phyloP scores from a whole-genome alignment of 2,329 filamentous ascomycete genomes.

The Penicillium expansum region DNA sequence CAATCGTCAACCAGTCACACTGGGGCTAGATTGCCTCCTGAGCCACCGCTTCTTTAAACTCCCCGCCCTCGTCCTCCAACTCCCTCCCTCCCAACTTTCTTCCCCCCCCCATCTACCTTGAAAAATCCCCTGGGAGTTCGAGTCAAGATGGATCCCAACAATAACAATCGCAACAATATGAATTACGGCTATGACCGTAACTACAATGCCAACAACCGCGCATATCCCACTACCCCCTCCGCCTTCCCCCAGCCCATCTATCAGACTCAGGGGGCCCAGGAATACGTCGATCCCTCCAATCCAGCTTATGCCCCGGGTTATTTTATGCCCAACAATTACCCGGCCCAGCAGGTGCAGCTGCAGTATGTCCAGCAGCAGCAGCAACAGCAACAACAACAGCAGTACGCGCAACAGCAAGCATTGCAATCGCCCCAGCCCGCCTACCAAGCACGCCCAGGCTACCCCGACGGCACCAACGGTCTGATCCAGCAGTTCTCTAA shows the following conservation, averaged over 20 bases:
- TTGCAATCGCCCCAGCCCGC: slow-evolving; percentile 56
- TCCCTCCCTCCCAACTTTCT: slow-evolving; percentile 1
- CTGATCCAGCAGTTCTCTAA: slow-evolving; percentile 95
- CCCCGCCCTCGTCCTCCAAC: slow-evolving; percentile 6
- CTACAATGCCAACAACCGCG: slow-evolving; percentile 63
- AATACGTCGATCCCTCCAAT: slow-evolving; percentile 56
- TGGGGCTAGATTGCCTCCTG: slow-evolving; percentile 24
- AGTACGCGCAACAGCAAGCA: slow-evolving; percentile 50
- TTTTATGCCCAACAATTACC: slow-evolving; percentile 62
- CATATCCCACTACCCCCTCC: slow-evolving; percentile 85
- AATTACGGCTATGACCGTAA: slow-evolving; percentile 59
- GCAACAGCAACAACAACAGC: slow-evolving; percentile 51
- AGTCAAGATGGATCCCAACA: slow-evolving; percentile 52
- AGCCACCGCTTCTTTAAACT: slow-evolving; percentile 31
- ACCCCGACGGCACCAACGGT: slow-evolving; percentile 79
- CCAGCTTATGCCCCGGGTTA: slow-evolving; percentile 51
- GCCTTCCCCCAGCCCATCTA: slow-evolving; percentile 92
- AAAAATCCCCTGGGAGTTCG: slow-evolving; percentile 6
- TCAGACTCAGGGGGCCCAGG: slow-evolving; percentile 58
- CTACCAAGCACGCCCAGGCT: slow-evolving; percentile 52
- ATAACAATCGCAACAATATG: slow-evolving; percentile 47
- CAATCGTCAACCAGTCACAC: slow-evolving; percentile 2
- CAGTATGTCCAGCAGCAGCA: slow-evolving; percentile 46
- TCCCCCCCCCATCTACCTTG: slow-evolving; percentile 11
- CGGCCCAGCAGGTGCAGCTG: slow-evolving; percentile 45